phyloP scores from a whole-genome alignment of 139 green algal genomes.

The Chlamydomonas sp. region DNA sequence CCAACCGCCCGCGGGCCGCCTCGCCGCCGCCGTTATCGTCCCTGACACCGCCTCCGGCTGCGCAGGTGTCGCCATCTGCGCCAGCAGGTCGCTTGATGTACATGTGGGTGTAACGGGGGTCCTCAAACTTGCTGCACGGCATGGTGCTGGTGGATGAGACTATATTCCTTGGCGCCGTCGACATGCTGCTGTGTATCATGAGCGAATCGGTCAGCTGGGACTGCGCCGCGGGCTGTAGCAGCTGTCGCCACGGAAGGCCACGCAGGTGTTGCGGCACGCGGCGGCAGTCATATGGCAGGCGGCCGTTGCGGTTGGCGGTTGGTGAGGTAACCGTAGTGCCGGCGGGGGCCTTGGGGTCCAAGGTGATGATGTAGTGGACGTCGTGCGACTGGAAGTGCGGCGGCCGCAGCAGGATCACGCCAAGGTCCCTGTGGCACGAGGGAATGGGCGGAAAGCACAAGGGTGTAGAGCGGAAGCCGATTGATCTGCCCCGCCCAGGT shows the following conservation, averaged over 20 bases:
- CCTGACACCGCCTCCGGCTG: too few species aligned
- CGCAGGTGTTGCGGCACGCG: constrained; percentile 15
- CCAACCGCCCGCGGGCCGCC: background rate
- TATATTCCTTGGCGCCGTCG: too few species aligned
- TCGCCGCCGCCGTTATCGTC: background rate
- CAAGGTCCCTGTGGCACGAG: constrained; percentile 22
- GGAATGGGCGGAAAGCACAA: too few species aligned
- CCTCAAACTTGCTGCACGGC: constrained; percentile 46
- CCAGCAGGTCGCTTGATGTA: background rate
- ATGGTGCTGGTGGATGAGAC: background rate
- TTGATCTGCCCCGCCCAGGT: background rate
- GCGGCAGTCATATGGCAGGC: background rate
- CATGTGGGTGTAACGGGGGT: constrained; percentile 43
- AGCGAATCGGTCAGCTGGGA: constrained; percentile 32
- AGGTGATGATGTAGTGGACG: constrained; percentile 34
- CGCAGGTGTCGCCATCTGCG: too few species aligned
- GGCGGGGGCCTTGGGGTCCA: background rate
- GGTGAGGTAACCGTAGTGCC: too few species aligned
- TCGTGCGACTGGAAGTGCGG: constrained; percentile 43
- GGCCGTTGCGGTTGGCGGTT: too few species aligned
- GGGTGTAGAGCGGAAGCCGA: background rate
- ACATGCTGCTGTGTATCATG: too few species aligned
- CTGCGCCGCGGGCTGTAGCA: background rate
- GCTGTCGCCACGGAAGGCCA: background rate
- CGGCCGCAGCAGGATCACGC: constrained; percentile 47